phyloP scores from a whole-genome alignment of 108 stramenopile species.

The Epithemia pelagica region DNA sequence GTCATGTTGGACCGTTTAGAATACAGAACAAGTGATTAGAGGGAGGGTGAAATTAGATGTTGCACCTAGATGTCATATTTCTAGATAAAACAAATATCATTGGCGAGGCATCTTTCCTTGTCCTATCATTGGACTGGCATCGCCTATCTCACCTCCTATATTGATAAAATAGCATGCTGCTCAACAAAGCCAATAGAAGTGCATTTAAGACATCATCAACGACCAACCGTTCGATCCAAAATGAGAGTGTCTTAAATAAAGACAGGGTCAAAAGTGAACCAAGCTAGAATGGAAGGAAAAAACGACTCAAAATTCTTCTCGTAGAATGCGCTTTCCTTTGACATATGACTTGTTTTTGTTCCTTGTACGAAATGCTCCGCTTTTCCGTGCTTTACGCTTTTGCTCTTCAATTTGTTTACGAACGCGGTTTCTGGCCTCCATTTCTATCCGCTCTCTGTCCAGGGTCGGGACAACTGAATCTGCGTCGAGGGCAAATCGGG shows the following conservation, averaged over 20 bases:
- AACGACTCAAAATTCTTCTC: conserved; percentile 28
- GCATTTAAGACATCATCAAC: too few species aligned
- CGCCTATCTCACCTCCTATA: too few species aligned
- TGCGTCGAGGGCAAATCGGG: background rate
- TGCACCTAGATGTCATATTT: too few species aligned
- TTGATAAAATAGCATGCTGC: too few species aligned
- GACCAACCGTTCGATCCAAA: too few species aligned
- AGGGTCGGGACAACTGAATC: conserved; percentile 4
- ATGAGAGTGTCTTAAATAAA: too few species aligned
- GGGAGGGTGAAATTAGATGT: too few species aligned
- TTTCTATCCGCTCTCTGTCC: conserved; percentile 48
- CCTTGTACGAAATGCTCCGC: conserved; percentile 68
- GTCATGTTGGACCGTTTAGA: background rate
- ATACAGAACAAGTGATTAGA: too few species aligned
- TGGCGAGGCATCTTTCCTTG: too few species aligned
- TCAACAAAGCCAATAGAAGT: too few species aligned
- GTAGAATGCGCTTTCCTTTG: conserved; percentile 75
- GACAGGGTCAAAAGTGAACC: background rate
- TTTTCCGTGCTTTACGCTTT: conserved; percentile 47
- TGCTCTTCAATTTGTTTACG: conserved; percentile 59
- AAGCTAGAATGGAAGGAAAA: background rate
- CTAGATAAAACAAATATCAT: too few species aligned
- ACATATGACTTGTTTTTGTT: conserved; percentile 79
- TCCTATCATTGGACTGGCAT: too few species aligned
- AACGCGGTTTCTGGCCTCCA: conserved; percentile 63